Evolutionary conservation across 2,329 filamentous ascomycete species (phyloP).

Genomic region (Cladosporium sp.): DNA sequence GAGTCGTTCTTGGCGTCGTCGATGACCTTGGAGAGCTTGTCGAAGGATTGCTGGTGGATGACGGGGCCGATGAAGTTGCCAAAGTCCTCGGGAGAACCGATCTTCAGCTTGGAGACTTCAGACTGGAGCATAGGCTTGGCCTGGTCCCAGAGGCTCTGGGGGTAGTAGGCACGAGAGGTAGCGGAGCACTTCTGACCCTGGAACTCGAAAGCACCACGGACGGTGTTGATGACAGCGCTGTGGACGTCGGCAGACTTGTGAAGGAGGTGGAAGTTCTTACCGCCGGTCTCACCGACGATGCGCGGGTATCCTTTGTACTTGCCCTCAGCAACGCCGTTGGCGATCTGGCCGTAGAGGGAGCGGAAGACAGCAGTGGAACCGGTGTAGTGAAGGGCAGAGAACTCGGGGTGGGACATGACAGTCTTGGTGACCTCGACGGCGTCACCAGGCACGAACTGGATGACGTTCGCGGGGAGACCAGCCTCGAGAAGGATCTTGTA

Average conservation of each 20-base stretch:
- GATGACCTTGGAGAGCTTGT: conserved; percentile 68
- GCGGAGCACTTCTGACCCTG: conserved; percentile 88
- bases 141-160: conserved; percentile 63
- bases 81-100: conserved; percentile 64
- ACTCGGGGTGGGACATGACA: conserved; percentile 68
- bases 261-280: conserved; percentile 85
- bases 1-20: conserved; percentile 67
- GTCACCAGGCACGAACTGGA: conserved; percentile 86
- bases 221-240: conserved; percentile 72
- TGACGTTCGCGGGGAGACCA: conserved; percentile 77
- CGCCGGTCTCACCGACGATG: conserved; percentile 81
- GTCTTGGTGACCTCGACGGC: conserved; percentile 73
- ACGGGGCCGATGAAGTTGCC: conserved; percentile 78
- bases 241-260: conserved; percentile 68
- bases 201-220: conserved; percentile 81
- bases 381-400: conserved; percentile 85
- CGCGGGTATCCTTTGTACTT: conserved; percentile 78
- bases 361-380: conserved; percentile 88
- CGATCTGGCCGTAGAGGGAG: conserved; percentile 77
- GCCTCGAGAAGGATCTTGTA: conserved; percentile 90
- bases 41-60: conserved; percentile 73
- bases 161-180: conserved; percentile 70
- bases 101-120: conserved; percentile 61
- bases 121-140: conserved; percentile 60
- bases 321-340: conserved; percentile 68